Conservation (phyloP, 139 green algal species). For the Nannochloris sp. region DNA sequence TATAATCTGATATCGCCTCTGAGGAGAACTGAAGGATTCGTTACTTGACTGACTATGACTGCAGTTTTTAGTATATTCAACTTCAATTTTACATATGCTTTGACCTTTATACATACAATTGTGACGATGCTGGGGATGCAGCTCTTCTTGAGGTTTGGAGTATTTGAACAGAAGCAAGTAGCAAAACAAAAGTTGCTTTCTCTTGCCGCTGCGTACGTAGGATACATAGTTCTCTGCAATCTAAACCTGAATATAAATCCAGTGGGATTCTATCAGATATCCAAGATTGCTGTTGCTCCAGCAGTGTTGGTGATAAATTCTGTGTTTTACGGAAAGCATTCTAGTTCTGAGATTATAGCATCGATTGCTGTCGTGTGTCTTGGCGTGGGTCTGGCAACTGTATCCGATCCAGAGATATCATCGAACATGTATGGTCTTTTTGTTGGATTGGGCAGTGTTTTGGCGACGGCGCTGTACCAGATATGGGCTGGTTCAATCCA, state of each 20-base stretch:
- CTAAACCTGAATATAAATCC: slow-evolving; percentile 81
- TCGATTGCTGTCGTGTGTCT: slow-evolving; percentile 61
- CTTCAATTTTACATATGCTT: slow-evolving; percentile 68
- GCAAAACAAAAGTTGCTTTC: slow-evolving; percentile 37
- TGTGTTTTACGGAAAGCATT: slow-evolving; percentile 43
- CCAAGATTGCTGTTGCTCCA: slow-evolving; percentile 81
- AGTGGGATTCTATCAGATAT: slow-evolving; percentile 82
- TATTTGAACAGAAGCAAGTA: slow-evolving; percentile 58
- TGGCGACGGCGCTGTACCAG: slow-evolving; percentile 71
- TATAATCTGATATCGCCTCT: not conserved
- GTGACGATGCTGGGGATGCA: slow-evolving; percentile 57
- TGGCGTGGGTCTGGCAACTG: slow-evolving; percentile 67
- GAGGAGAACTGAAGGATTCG: not conserved
- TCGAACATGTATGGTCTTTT: slow-evolving; percentile 47
- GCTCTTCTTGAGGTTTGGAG: slow-evolving; percentile 14
- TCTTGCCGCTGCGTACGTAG: slow-evolving; percentile 69
- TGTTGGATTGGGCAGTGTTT: slow-evolving; percentile 49
- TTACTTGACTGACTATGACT: not conserved
- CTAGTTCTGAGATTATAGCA: slow-evolving; percentile 35
- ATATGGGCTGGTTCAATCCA: slow-evolving; percentile 80
- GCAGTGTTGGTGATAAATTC: slow-evolving; percentile 69
- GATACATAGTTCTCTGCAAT: slow-evolving; percentile 84
- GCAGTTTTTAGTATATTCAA: slow-evolving; percentile 51
- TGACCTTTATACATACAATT: slow-evolving; percentile 78
- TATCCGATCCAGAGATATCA: slow-evolving; percentile 57